Evolutionary conservation across 2,329 filamentous ascomycete genomes (phyloP).

Genomic region (Penicillium sp.): DNA sequence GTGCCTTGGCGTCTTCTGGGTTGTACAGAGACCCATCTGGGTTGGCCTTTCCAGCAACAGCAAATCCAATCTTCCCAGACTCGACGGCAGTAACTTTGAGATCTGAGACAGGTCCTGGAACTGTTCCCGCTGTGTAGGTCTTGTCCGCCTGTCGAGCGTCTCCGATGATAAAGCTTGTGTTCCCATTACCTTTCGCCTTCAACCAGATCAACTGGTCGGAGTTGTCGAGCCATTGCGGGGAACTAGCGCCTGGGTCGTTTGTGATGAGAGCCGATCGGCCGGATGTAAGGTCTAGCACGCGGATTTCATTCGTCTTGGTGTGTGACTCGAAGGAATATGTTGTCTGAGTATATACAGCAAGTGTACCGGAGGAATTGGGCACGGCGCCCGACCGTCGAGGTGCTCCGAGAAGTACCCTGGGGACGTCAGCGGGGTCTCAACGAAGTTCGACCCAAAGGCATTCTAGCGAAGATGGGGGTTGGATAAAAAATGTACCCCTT

Average conservation of each 20-base stretch:
- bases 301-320: conserved; percentile 52
- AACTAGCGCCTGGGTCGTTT: conserved; percentile 50
- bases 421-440: conserved; percentile 8
- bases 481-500: background rate
- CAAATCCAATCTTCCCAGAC: conserved; percentile 50
- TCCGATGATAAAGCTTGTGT: conserved; percentile 52
- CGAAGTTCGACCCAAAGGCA: background rate
- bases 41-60: conserved; percentile 53
- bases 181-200: conserved; percentile 51
- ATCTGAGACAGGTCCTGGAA: conserved; percentile 52
- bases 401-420: conserved; percentile 52
- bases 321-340: conserved; percentile 57
- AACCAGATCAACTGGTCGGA: conserved; percentile 53
- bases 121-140: conserved; percentile 51
- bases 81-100: conserved; percentile 51
- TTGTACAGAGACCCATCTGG: conserved; percentile 56
- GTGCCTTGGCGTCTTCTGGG: conserved; percentile 53
- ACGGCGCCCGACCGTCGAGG: conserved; percentile 51
- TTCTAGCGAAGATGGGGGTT: background rate
- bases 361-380: conserved; percentile 52
- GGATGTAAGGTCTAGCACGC: conserved; percentile 49
- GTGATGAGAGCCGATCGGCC: conserved; percentile 49
- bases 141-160: conserved; percentile 47
- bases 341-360: conserved; percentile 54
- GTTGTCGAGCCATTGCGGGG: conserved; percentile 53